Evolutionary conservation across 768 basidiomycete species (phyloP), one percentile per base, ranked within the genome.

Genomic region (Hygrophorus russula): DNA sequence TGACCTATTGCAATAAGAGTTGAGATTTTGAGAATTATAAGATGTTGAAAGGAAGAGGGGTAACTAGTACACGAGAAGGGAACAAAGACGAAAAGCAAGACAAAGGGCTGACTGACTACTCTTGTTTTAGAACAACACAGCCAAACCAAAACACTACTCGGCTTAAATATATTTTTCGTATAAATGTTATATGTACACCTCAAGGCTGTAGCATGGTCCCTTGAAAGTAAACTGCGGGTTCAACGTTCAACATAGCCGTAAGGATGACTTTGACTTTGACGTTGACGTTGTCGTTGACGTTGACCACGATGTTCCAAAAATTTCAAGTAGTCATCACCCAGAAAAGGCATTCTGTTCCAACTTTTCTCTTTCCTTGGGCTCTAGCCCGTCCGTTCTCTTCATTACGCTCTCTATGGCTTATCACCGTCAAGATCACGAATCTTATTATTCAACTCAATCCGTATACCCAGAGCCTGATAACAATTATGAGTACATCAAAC

Each of bases 391-490:
- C 55, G 48, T 51, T 56, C 54, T 29, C 52, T 56, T 41, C 31
- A 24, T 36, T 48, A 44, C 45, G 35, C 41, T 47, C 48, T 41
- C 53, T 45, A 80, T 80, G 78, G 70, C 78, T 42, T 72, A 80
- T 49, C 66, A 7, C 7, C 24, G 60, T 41, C 70, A 68, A 40
- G 71, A 74, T 54, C 54, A 66, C 68, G 70, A 72, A 67, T 71
- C 69, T 60, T 76, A 76, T 52, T 64, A 66, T 46, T 42, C 39
- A 27, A 54, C 52, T 24, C 60, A 62, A 43, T 62, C 57, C 50
- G 54, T 58, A 49, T 50, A 52, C 31, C 48, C 52, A 39, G 53
- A 54, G 50, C 51, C 46, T 37, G 55, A 51, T 46, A 60, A 57
- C 49, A 56, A 61, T 36, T 50, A 59, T 47, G 60, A 18, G 44